Evolutionary conservation across 1,139 yeast genomes (phyloP), one percentile per base, ranked within the genome.

Genomic region (Candida pseudocylindracea): DNA sequence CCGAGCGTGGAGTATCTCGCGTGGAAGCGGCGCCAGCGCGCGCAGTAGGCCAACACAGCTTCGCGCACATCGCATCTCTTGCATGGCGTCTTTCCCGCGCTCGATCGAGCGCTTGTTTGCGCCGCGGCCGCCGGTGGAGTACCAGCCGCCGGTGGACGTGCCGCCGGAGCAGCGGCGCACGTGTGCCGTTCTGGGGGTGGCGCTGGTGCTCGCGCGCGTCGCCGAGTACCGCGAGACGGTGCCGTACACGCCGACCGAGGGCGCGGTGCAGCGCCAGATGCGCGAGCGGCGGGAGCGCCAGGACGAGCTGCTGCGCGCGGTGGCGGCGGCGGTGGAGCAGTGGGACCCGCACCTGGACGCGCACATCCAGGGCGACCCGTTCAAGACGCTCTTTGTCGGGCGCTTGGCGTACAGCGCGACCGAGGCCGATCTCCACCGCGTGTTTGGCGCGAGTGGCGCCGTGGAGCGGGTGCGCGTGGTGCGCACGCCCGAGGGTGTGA

Each of bases 361-460:
- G 6, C 20, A 15, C 20, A 6, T 15, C 20, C 20, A 15, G 20
- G 20, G 20, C 4, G 93, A 83, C 43, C 92, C 95, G 1, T 72
- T 63, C 45, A 58, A 60, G 37, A 85, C 96, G 0, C 62, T 88
- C 2, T 83, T 88, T 45, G 62, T 88, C 2, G 73, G 76, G 0
- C 55, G 95, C 35, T 50, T 85, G 34, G 67, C 69, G 33, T 83
- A 76, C 45, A 52, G 54, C 6, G 53, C 67, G n/a, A 66, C 69
- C 0, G 94, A 83, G 43, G 50, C 70, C 12, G 91, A 80, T 32
- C 47, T 88, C 12, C 72, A 72, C 28, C 62, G 63, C 38, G 64
- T 57, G 34, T 78, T 83, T 43, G 52, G 64, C 29, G 58, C 57
- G 39, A 80, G 56, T 51, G 95, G 95, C 0, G 64, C 67, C 7